phyloP scores from a whole-genome alignment of 2,329 filamentous ascomycete genomes.

The Monosporascus sp. region DNA sequence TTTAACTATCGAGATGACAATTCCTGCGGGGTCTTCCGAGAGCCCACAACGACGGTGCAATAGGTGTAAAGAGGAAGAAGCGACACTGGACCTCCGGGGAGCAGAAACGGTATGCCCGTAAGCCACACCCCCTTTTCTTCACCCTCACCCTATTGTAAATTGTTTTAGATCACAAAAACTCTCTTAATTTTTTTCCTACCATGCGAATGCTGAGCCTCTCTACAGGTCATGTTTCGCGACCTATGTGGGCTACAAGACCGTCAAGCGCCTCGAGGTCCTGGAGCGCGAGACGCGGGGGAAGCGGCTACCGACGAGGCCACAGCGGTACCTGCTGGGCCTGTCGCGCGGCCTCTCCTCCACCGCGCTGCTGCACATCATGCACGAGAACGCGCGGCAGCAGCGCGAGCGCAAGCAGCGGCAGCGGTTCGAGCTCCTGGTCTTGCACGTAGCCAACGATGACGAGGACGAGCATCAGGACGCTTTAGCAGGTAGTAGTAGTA shows the following conservation, averaged over 20 bases:
- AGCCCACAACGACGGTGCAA: slow-evolving; percentile 17
- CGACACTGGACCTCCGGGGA: slow-evolving; percentile 23
- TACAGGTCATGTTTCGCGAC: slow-evolving; percentile 67
- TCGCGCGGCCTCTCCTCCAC: slow-evolving; percentile 81
- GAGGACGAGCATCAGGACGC: slow-evolving; percentile 5
- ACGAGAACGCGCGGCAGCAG: slow-evolving; percentile 59
- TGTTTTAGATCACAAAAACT: too few species aligned
- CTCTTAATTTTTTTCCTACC: background rate
- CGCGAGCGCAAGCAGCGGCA: slow-evolving; percentile 17
- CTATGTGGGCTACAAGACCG: slow-evolving; percentile 72
- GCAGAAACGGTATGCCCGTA: slow-evolving; percentile 24
- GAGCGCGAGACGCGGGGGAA: slow-evolving; percentile 40
- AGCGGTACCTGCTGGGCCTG: slow-evolving; percentile 65
- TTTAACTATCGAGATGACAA: slow-evolving; percentile 8
- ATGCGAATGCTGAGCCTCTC: background rate
- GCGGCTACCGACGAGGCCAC: slow-evolving; percentile 25
- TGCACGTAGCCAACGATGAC: slow-evolving; percentile 45
- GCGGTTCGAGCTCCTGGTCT: slow-evolving; percentile 58
- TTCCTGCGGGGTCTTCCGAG: slow-evolving; percentile 8
- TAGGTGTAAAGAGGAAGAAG: slow-evolving; percentile 26
- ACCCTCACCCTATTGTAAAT: too few species aligned
- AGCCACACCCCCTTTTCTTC: background rate
- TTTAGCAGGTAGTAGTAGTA: slow-evolving; percentile 1
- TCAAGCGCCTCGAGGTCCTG: slow-evolving; percentile 60
- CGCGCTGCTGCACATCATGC: slow-evolving; percentile 69